A percentile compares a stretch with the other conserved stretches of the same genome.
phyloP scores from a whole-genome alignment of 345 rosid species.

The Populus tremula region DNA sequence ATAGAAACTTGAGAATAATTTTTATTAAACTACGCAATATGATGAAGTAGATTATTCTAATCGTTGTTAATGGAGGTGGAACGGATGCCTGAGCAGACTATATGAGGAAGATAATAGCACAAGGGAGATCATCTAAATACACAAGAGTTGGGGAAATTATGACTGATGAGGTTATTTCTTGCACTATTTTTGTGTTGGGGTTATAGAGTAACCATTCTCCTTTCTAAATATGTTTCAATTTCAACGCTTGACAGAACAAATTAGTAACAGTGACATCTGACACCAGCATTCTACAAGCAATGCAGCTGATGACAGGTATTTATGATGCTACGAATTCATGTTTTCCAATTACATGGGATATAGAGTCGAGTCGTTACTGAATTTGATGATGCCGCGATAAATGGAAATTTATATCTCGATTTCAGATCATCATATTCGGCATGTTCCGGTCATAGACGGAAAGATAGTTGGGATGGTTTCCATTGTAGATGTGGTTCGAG shows the following conservation, averaged over 20 bases:
- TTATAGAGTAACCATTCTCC: neutral
- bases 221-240: neutral
- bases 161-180: slow-evolving; percentile 62
- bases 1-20: no score
- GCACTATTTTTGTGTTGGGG: neutral
- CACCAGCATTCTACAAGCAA: slow-evolving; percentile 65
- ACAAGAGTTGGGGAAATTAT: slow-evolving; percentile 80
- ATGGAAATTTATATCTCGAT: neutral
- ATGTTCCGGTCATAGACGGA: slow-evolving; percentile 77
- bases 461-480: slow-evolving; percentile 84
- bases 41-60: neutral
- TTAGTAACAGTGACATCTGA: slow-evolving; percentile 66
- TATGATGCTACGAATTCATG: neutral
- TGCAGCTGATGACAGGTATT: slow-evolving; percentile 91
- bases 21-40: neutral
- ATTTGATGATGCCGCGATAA: neutral
- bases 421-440: slow-evolving; percentile 69
- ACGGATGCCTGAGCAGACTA: slow-evolving; percentile 55
- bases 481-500: slow-evolving; percentile 71
- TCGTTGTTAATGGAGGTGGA: slow-evolving; percentile 1
- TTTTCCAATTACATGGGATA: neutral
- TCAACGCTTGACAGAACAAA: slow-evolving; percentile 42
- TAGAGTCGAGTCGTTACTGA: neutral
- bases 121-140: slow-evolving; percentile 58
- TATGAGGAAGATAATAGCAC: slow-evolving; percentile 63